Conservation (phyloP, 495 filamentous ascomycete genomes). For the Lasiosphaeria ovina region DNA sequence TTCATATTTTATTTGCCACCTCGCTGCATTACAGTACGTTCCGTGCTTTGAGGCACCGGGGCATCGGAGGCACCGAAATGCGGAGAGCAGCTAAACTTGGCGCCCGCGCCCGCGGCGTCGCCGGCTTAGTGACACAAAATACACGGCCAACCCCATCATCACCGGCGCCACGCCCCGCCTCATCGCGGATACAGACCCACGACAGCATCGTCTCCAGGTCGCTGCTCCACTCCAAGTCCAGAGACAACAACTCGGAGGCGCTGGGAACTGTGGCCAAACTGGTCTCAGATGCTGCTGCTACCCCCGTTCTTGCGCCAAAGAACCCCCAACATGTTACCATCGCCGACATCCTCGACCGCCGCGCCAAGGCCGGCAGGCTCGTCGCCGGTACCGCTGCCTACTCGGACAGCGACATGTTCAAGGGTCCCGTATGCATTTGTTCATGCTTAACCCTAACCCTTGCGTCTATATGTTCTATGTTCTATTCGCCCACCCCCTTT, state of each 20-base stretch:
- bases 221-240: constrained; percentile 21
- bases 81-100: no score
- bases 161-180: no score
- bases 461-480: background rate
- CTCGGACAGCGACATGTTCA: constrained; percentile 80
- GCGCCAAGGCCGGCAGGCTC: constrained; percentile 65
- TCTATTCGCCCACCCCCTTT: constrained; percentile 1
- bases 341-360: constrained; percentile 63
- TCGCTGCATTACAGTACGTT: no score
- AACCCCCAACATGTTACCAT: constrained; percentile 55
- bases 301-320: background rate
- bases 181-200: background rate
- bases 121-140: no score
- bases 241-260: constrained; percentile 16
- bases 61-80: no score
- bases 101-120: no score
- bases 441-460: constrained; percentile 15
- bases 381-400: constrained; percentile 73
- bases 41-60: no score
- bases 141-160: no score
- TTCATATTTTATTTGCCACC: no score
- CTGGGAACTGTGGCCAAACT: constrained; percentile 21
- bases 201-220: background rate
- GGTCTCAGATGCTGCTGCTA: constrained; percentile 14
- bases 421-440: constrained; percentile 56